Percentiles rank a stretch among this genome's conserved stretches.
Evolutionary conservation across 805 yeast species (phyloP).

Genomic region (Cyberlindnera petersonii): DNA sequence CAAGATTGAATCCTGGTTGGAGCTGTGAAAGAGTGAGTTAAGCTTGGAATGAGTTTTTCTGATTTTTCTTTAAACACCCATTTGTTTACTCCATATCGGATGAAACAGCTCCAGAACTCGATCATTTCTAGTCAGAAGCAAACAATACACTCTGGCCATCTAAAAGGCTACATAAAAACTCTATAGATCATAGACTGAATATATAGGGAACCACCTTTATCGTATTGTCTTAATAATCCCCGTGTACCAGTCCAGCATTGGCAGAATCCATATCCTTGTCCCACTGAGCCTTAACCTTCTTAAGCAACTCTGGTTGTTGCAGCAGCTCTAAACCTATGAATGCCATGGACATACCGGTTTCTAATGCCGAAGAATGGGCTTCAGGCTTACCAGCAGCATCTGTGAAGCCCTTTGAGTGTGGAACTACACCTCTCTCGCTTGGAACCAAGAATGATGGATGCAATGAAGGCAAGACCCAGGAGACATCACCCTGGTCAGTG

Average conservation of each 20-base stretch:
- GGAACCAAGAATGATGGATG: slow-evolving; percentile 9
- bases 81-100: too few relatives aligned
- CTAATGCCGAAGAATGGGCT: slow-evolving; percentile 8
- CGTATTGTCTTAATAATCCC: background rate
- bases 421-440: slow-evolving; percentile 2
- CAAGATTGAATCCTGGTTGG: too few relatives aligned
- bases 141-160: too few relatives aligned
- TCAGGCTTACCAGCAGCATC: slow-evolving; percentile 3
- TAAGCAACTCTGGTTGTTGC: slow-evolving; percentile 4
- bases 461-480: slow-evolving; percentile 10
- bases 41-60: too few relatives aligned
- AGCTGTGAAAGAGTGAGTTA: too few relatives aligned
- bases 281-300: slow-evolving; percentile 7
- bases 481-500: slow-evolving; percentile 12
- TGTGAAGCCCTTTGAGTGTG: slow-evolving; percentile 11
- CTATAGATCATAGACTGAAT: too few relatives aligned
- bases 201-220: too few relatives aligned
- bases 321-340: slow-evolving; percentile 8
- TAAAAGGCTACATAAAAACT: too few relatives aligned
- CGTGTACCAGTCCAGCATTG: background rate
- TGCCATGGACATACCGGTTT: slow-evolving; percentile 8
- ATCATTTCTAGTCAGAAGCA: too few relatives aligned
- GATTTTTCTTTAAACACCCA: too few relatives aligned
- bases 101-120: too few relatives aligned
- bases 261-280: slow-evolving; percentile 5